Base-by-base conservation (phyloP, 306 rosid genomes). In the Echinosophora koreensis region DNA sequence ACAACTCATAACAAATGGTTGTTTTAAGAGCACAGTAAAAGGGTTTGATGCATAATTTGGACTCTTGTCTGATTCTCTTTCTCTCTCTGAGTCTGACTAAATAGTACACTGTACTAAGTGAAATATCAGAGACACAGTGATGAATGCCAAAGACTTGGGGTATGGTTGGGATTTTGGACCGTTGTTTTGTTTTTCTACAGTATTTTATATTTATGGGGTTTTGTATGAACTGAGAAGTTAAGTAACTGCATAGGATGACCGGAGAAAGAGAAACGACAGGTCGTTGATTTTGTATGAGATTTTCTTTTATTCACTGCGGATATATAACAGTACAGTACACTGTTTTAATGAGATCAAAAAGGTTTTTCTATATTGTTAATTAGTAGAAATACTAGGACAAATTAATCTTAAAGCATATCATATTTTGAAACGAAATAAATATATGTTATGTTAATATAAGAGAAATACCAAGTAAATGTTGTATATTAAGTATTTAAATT, bases 241-340 rank as follows among this genome's bases (percentile, higher is more conserved):
- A 54, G 87, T 77, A 81, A 88, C 86, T 80, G 64, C 83, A 78
- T 61, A 63, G 69, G 71, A 71, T 80, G 77, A 80, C 80, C 76
- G 42, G 52, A 64, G 39, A 73, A 58, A 22, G 14, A 77, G 18
- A 82, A 79, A 81, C 83, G 86, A 82, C 85, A 69, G 8, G 13
- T 37, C 50, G 32, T 69, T 84, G 78, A 84, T 84, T 74, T 79
- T 62, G 44, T 68, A 16, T 83, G 44, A 73, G 58, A 78, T 83
- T 83, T 83, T 76, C 83, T 82, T 82, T 75, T 81, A 75, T 86
- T 78, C 51, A 78, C 76, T 82, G 72, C 75, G 61, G 77, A 81
- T 54, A n/a, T n/a, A n/a, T n/a, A 66, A 79, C 5, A 44, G 50
- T 10, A 44, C 41, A 30, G 32, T 75, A 61, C 86, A 75, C 77